phyloP scores from a whole-genome alignment of 2,329 filamentous ascomycete species.

The Microdochium nivale region DNA sequence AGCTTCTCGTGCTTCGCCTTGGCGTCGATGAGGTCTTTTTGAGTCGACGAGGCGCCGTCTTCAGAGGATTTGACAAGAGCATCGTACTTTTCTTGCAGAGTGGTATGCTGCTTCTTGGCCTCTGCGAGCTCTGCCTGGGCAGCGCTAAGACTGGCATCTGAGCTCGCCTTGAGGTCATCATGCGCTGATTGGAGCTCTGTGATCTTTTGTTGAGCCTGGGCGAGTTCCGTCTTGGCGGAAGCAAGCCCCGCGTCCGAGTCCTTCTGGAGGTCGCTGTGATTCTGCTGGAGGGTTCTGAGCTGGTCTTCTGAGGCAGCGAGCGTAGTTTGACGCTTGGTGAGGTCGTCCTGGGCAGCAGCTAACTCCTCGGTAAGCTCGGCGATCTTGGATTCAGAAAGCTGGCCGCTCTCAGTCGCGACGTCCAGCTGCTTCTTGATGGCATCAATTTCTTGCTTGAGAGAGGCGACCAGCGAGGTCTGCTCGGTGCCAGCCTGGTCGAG shows the following conservation, averaged over 20 bases:
- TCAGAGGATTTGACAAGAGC: background rate
- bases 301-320: background rate
- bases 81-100: background rate
- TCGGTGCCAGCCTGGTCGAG: background rate
- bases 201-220: background rate
- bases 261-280: background rate
- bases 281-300: background rate
- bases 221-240: background rate
- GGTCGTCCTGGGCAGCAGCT: background rate
- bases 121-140: background rate
- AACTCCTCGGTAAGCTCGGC: background rate
- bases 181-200: background rate
- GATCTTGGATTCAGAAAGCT: background rate
- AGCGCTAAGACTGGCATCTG: background rate
- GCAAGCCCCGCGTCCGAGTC: background rate
- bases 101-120: background rate
- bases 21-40: background rate
- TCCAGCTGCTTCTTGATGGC: background rate
- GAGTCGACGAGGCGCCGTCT: background rate
- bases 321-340: background rate
- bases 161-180: background rate
- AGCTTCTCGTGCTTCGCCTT: background rate
- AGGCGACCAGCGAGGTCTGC: background rate
- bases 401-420: background rate
- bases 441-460: background rate